Evolutionary conservation across 768 basidiomycete species (phyloP).

Genomic region (Lepiota venenata): DNA sequence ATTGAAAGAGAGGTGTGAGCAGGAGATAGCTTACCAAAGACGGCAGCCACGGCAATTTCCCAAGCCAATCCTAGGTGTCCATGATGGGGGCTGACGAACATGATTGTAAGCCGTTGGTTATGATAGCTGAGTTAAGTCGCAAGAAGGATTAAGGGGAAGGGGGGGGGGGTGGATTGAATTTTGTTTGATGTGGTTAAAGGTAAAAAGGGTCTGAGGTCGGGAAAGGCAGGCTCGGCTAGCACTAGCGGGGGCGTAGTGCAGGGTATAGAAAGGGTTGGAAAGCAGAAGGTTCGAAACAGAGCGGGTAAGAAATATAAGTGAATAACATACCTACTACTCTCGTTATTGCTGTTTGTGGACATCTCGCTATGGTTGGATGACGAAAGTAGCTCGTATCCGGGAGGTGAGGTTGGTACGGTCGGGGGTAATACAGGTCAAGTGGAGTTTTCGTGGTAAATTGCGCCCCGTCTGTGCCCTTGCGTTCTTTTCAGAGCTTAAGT

Average conservation of each 20-base stretch:
- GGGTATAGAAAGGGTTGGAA: neutral
- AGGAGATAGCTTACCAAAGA: slow-evolving; percentile 26
- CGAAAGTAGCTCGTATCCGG: neutral
- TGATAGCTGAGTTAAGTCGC: neutral
- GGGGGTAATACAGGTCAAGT: neutral
- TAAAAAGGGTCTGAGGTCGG: no score
- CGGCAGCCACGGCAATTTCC: slow-evolving; percentile 33
- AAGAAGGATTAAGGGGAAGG: neutral
- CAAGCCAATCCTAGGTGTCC: slow-evolving; percentile 32
- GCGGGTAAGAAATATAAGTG: neutral
- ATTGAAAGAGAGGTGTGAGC: neutral
- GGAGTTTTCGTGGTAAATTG: neutral
- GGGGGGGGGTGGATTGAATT: no score
- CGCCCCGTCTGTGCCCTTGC: no score
- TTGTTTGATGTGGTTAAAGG: no score
- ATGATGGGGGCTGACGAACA: slow-evolving; percentile 22
- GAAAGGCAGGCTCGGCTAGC: neutral
- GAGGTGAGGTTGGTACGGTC: neutral
- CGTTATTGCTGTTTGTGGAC: neutral
- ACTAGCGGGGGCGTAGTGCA: no score
- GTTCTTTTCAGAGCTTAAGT: neutral
- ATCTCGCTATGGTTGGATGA: neutral
- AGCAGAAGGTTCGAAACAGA: neutral
- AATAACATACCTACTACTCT: neutral
- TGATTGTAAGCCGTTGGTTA: neutral